These are phyloP conservation scores for Neurospora discreta DNA, from an alignment of 495 filamentous ascomycete species.

Conservation along the genomic window DNA sequence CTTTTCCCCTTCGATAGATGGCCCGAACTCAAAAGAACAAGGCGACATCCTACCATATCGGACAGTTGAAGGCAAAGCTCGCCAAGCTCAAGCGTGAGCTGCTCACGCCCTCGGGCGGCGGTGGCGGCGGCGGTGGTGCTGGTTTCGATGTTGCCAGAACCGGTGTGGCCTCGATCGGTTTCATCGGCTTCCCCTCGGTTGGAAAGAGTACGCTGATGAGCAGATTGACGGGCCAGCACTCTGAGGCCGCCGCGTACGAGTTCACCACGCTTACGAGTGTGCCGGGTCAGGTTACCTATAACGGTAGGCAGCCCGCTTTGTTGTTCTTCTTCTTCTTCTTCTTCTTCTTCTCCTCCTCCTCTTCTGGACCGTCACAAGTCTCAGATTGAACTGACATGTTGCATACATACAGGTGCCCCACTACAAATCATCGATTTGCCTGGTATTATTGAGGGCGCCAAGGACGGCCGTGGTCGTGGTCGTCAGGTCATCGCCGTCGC, in stretches of 20 bases:
- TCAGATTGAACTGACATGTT: background rate
- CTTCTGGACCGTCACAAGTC: background rate
- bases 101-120: constrained; percentile 69
- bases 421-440: constrained; percentile 98
- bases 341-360: background rate
- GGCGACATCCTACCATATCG: constrained; percentile 76
- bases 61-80: constrained; percentile 96
- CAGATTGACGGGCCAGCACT: constrained; percentile 87
- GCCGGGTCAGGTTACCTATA: constrained; percentile 91
- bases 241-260: constrained; percentile 93
- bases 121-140: constrained; percentile 75
- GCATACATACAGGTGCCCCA: constrained; percentile 51
- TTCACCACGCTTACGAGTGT: constrained; percentile 98
- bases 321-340: background rate
- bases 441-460: constrained; percentile 97
- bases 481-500: constrained; percentile 97
- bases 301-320: constrained; percentile 40
- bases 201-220: constrained; percentile 98
- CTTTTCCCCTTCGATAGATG: constrained; percentile 44
- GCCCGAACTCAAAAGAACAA: constrained; percentile 97
- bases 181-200: constrained; percentile 85
- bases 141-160: constrained; percentile 98
- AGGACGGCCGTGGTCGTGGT: constrained; percentile 96
- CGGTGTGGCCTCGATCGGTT: constrained; percentile 89
- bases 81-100: constrained; percentile 95